A percentile compares a stretch with the other conserved stretches of the same genome.
Evolutionary conservation across 2,329 filamentous ascomycete species (phyloP).

Genomic region (Pseudogymnoascus sp.): DNA sequence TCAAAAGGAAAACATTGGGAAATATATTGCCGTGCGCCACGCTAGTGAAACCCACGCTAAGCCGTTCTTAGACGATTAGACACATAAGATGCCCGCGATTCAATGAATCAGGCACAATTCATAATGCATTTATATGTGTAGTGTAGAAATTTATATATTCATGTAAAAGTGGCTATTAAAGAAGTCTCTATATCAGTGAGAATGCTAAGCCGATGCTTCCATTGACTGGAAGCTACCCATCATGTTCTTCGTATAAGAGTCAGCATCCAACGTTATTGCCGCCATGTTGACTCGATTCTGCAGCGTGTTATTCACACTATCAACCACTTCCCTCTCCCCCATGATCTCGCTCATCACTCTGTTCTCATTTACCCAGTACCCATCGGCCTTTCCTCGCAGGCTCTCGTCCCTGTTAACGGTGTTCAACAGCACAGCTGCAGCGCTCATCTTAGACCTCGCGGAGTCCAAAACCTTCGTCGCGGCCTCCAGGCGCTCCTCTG

Average conservation of each 20-base stretch:
- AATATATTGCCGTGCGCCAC: constrained; percentile 3
- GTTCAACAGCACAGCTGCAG: constrained; percentile 71
- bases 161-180: background rate
- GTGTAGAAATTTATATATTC: background rate
- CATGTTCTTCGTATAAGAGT: constrained; percentile 48
- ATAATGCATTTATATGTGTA: background rate
- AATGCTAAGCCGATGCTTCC: background rate
- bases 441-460: constrained; percentile 61
- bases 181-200: background rate
- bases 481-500: constrained; percentile 60
- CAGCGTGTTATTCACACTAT: constrained; percentile 62
- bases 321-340: constrained; percentile 69
- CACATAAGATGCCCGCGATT: background rate
- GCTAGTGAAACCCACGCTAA: background rate
- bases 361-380: constrained; percentile 78
- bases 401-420: constrained; percentile 66
- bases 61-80: background rate
- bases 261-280: constrained; percentile 56
- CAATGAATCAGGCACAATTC: background rate
- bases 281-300: constrained; percentile 56
- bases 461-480: constrained; percentile 49
- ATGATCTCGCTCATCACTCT: constrained; percentile 65
- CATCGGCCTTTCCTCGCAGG: constrained; percentile 57
- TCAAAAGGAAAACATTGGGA: constrained; percentile 1
- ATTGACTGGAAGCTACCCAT: constrained; percentile 14